Percentiles rank a stretch among this genome's conserved stretches.
phyloP scores from a whole-genome alignment of 1,284 basidiomycete species.

The Ganoderma sp. region DNA sequence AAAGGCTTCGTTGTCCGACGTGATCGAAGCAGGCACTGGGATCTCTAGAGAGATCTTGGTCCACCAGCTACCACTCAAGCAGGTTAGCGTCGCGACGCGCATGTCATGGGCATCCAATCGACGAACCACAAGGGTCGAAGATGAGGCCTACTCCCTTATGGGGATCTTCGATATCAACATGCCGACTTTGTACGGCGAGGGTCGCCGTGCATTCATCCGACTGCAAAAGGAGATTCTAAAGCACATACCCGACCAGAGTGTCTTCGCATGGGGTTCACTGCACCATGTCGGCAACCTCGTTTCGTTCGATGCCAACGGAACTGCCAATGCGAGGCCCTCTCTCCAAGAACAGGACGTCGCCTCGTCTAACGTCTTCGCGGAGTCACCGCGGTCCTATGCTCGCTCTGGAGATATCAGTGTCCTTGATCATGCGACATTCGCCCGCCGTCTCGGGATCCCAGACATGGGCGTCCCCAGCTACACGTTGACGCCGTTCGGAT shows the following conservation, averaged over 20 bases:
- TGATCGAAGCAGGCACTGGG: constrained; percentile 7
- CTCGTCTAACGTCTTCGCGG: background rate
- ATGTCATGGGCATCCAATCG: constrained; percentile 17
- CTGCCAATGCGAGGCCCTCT: background rate
- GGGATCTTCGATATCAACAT: constrained; percentile 5
- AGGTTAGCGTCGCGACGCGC: constrained; percentile 12
- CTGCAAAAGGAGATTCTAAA: constrained; percentile 4
- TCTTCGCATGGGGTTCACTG: background rate
- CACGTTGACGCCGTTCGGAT: background rate
- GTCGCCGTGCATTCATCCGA: background rate
- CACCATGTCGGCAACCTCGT: background rate
- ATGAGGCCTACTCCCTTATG: constrained; percentile 8
- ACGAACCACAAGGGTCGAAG: background rate
- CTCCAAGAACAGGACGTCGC: background rate
- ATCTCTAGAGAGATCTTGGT: constrained; percentile 7
- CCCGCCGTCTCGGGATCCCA: background rate
- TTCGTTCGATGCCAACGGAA: background rate
- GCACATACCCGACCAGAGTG: background rate
- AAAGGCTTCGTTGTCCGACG: constrained; percentile 2
- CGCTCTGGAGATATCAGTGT: background rate
- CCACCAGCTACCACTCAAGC: background rate
- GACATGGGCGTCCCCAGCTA: background rate
- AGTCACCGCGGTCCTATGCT: background rate
- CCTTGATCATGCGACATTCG: background rate
- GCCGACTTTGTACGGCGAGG: constrained; percentile 3